phyloP scores from a whole-genome alignment of 176 grass and related monocot species.

The Rhynchospora pubera region DNA sequence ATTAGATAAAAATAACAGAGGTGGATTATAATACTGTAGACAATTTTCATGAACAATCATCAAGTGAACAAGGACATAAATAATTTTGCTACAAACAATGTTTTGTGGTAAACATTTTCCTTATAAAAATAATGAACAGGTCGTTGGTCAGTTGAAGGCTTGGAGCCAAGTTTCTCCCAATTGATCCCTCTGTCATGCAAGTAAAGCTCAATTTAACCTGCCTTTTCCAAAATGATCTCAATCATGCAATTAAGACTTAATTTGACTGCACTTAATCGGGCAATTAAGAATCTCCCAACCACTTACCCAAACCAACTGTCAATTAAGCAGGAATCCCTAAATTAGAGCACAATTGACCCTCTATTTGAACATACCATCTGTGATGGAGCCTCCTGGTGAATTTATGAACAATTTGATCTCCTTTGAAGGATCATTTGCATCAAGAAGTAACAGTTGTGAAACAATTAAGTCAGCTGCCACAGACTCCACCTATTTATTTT shows the following conservation, averaged over 20 bases:
- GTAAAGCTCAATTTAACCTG: not conserved
- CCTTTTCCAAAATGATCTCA: not conserved
- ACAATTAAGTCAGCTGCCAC: conserved; percentile 77
- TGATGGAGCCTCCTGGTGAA: conserved; percentile 84
- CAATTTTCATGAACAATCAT: conserved; percentile 2
- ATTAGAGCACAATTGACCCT: not conserved
- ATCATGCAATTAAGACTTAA: not conserved
- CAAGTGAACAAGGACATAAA: not conserved
- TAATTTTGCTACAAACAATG: too few relatives aligned
- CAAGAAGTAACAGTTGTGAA: conserved; percentile 76
- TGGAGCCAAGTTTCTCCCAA: not conserved
- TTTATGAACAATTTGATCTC: conserved; percentile 98
- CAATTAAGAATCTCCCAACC: not conserved
- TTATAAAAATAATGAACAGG: too few relatives aligned
- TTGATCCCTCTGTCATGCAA: not conserved
- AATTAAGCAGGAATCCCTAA: not conserved
- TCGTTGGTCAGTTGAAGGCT: not conserved
- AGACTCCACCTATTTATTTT: conserved; percentile 65
- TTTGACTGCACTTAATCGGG: not conserved
- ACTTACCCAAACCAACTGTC: not conserved
- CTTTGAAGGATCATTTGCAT: conserved; percentile 74
- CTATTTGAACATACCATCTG: conserved; percentile 47
- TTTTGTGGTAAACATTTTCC: not conserved
- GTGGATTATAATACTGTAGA: not conserved
- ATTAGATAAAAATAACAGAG: not conserved